These are phyloP conservation scores for Phytopythium sindhum DNA, from an alignment of 352 stramenopile species.

Conservation along the genomic window DNA sequence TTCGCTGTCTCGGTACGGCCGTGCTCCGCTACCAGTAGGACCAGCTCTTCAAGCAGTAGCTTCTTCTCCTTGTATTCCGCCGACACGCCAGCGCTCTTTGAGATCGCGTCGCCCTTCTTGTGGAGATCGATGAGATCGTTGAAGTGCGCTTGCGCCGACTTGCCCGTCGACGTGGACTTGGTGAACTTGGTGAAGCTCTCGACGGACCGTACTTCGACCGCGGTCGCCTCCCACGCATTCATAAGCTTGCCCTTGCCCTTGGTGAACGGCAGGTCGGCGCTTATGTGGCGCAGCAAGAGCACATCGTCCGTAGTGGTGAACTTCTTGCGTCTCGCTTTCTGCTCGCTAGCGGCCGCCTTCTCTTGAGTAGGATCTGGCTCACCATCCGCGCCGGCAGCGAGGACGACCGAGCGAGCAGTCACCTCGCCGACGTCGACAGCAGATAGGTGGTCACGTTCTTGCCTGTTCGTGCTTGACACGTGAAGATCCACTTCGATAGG, in stretches of 20 bases:
- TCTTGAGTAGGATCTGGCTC: too few species aligned
- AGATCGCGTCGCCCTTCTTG: background rate
- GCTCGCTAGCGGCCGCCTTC: too few species aligned
- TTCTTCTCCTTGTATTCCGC: background rate
- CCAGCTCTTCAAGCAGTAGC: background rate
- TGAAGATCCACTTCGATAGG: too few species aligned
- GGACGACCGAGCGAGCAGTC: too few species aligned
- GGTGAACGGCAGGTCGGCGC: background rate
- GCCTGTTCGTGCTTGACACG: too few species aligned
- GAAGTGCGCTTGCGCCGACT: slow-evolving; percentile 12
- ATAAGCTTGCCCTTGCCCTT: slow-evolving; percentile 1
- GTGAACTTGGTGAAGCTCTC: slow-evolving; percentile 11
- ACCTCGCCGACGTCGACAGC: too few species aligned
- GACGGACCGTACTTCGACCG: background rate
- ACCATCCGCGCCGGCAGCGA: too few species aligned
- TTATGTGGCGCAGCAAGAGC: background rate
- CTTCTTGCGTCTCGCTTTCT: background rate
- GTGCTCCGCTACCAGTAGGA: background rate
- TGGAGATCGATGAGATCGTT: slow-evolving; percentile 7
- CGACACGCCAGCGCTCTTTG: too few species aligned
- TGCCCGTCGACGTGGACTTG: slow-evolving; percentile 7
- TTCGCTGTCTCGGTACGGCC: background rate
- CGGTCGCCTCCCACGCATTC: slow-evolving; percentile 6
- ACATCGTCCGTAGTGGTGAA: background rate
- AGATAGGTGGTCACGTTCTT: too few species aligned